Evolutionary conservation across 345 rosid species (phyloP), one percentile per base, ranked within the genome.

Genomic region (Hibiscus syriacus): DNA sequence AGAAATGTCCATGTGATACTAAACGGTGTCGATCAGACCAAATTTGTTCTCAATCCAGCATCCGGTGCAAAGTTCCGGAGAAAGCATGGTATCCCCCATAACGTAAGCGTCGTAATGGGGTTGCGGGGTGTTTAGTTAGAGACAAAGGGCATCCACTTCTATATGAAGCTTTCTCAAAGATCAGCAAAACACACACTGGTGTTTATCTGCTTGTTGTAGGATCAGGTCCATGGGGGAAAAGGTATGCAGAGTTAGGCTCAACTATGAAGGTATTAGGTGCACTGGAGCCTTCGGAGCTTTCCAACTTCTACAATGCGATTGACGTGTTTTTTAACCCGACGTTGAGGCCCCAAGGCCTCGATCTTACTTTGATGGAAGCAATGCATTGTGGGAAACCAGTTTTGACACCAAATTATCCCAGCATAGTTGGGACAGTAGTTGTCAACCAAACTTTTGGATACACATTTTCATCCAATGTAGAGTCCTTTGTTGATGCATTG

Each of bases 121-220:
- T 87, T 26, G 90, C 92, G 19, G 96, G 96, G 6, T 75, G 85
- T 55, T 77, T 92, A 71, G 91, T 88, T 61, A 76, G 85, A 64
- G 95, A 88, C 73, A 87, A 89, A 68, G 96, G 96, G 16, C 97
- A 87, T 68, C 90, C 89, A 0, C 80, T 89, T 43, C 79, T 87
- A 7, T 68, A 80, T 1, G 83, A 89, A 76, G 89, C 90, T 19
- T 80, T 91, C 39, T 77, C 83, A 1, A 39, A 64, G 67, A 71
- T 88, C 55, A 46, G 53, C 5, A 75, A 70, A 71, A 64, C 34
- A 4, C 66, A 82, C 65, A 83, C 86, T 0, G 74, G 74, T 34
- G 82, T 84, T 1, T 80, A 54, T 38, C 70, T 85, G 2, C 75
- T 91, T 6, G 92, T 91, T 5, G 90, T 88, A 17, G 97, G 91